A percentile compares a stretch with the other conserved stretches of the same genome.
phyloP scores from a whole-genome alignment of 352 stramenopile species.

The Pythium guiyangense region DNA sequence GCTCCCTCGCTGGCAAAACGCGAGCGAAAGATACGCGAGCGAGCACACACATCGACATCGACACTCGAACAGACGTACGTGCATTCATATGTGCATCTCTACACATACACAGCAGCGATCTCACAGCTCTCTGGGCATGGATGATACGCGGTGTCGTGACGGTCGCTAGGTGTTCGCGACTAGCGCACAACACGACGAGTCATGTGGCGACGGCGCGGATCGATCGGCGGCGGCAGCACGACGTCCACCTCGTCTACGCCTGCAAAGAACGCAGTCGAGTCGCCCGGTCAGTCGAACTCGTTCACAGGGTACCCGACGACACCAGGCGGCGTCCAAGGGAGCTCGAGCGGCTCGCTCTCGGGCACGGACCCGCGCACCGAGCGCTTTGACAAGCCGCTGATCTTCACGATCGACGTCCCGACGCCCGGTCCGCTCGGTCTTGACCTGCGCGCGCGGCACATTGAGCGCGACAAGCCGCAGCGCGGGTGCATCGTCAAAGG shows the following conservation, averaged over 20 bases:
- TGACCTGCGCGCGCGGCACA: constrained; percentile 64
- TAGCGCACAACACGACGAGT: neutral
- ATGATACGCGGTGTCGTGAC: too few species aligned
- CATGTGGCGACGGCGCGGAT: constrained; percentile 60
- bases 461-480: constrained; percentile 71
- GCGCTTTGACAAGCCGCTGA: constrained; percentile 38
- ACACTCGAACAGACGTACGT: neutral
- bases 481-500: constrained; percentile 76
- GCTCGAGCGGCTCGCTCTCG: constrained; percentile 30
- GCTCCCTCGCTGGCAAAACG: neutral
- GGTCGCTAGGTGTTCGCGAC: too few species aligned
- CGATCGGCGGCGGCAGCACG: constrained; percentile 28
- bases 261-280: constrained; percentile 10
- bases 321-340: constrained; percentile 4
- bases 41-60: neutral
- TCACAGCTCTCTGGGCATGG: neutral
- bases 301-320: constrained; percentile 30
- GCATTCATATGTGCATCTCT: too few species aligned
- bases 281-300: constrained; percentile 17
- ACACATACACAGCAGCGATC: neutral
- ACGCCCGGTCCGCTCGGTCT: constrained; percentile 60
- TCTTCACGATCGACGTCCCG: constrained; percentile 76
- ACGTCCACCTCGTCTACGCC: constrained; percentile 13
- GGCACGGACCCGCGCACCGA: constrained; percentile 48
- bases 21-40: neutral